These are phyloP conservation scores for Penicillium vulpinum DNA, from an alignment of 2,329 filamentous ascomycete genomes.

Conservation along the genomic window DNA sequence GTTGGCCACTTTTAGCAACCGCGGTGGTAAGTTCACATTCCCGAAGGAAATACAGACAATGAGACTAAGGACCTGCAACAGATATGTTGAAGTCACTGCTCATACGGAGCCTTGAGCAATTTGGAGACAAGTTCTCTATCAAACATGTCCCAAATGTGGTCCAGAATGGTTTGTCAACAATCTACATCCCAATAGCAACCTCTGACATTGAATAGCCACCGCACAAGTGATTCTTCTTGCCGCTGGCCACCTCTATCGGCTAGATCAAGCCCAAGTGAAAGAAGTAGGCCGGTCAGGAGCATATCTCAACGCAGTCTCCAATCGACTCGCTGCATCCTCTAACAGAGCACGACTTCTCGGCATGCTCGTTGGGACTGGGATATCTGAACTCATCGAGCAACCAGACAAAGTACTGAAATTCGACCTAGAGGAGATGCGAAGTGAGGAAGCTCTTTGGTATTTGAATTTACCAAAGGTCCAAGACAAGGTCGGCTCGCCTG, in stretches of 20 bases:
- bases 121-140: slow-evolving; percentile 85
- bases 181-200: background rate
- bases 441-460: slow-evolving; percentile 73
- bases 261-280: slow-evolving; percentile 64
- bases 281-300: slow-evolving; percentile 68
- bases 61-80: slow-evolving; percentile 24
- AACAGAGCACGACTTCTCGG: slow-evolving; percentile 76
- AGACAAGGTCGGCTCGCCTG: slow-evolving; percentile 63
- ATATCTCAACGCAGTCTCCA: slow-evolving; percentile 80
- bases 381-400: slow-evolving; percentile 64
- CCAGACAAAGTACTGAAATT: slow-evolving; percentile 76
- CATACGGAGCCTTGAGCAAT: slow-evolving; percentile 69
- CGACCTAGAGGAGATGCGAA: slow-evolving; percentile 74
- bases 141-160: slow-evolving; percentile 79
- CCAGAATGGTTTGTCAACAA: slow-evolving; percentile 66
- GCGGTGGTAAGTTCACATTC: slow-evolving; percentile 44
- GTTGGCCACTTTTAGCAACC: slow-evolving; percentile 57
- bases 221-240: slow-evolving; percentile 75
- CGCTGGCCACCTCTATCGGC: slow-evolving; percentile 72
- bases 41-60: background rate
- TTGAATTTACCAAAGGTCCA: slow-evolving; percentile 62
- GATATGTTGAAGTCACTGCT: slow-evolving; percentile 51
- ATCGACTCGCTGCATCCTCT: slow-evolving; percentile 76
- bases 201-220: slow-evolving; percentile 59
- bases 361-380: slow-evolving; percentile 78